phyloP scores from a whole-genome alignment of 331 rosid species.

The Malus hybrid region DNA sequence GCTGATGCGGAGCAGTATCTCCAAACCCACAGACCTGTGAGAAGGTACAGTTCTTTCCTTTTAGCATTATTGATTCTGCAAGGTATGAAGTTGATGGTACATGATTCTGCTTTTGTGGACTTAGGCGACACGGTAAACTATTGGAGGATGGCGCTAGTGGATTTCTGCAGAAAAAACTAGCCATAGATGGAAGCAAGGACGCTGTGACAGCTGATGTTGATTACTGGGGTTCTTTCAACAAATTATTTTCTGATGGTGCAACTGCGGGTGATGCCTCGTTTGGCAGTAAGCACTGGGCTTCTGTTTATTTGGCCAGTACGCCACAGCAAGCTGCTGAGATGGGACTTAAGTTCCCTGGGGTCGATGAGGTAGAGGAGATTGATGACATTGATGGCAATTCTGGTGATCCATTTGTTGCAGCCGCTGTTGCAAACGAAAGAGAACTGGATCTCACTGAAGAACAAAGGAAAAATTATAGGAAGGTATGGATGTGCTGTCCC shows the following conservation, averaged over 20 bases:
- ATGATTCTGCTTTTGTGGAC: constrained; percentile 20
- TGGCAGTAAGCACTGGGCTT: constrained; percentile 89
- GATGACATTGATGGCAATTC: constrained; percentile 80
- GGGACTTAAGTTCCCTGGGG: constrained; percentile 92
- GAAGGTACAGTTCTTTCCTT: constrained; percentile 50
- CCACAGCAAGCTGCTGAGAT: constrained; percentile 95
- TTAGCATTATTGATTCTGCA: constrained; percentile 17
- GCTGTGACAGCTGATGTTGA: constrained; percentile 45
- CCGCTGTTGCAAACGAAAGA: constrained; percentile 77
- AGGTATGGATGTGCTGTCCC: constrained; percentile 36
- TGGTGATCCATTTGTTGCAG: constrained; percentile 86
- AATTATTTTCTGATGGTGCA: constrained; percentile 53
- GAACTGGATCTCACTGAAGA: constrained; percentile 76
- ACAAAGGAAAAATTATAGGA: constrained; percentile 66
- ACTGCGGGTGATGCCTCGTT: constrained; percentile 43
- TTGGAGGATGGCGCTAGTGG: constrained; percentile 99
- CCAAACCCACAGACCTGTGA: constrained; percentile 81
- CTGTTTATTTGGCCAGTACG: constrained; percentile 95
- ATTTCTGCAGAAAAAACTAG: constrained; percentile 70
- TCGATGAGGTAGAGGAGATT: constrained; percentile 98
- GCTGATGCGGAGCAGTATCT: constrained; percentile 77
- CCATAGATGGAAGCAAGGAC: constrained; percentile 37
- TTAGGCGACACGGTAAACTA: constrained; percentile 86
- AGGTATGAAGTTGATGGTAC: constrained; percentile 18
- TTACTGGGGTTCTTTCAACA: constrained; percentile 61